Evolutionary conservation across 192 early-diverging fungal species (phyloP).

Genomic region (Coemansia sp.): DNA sequence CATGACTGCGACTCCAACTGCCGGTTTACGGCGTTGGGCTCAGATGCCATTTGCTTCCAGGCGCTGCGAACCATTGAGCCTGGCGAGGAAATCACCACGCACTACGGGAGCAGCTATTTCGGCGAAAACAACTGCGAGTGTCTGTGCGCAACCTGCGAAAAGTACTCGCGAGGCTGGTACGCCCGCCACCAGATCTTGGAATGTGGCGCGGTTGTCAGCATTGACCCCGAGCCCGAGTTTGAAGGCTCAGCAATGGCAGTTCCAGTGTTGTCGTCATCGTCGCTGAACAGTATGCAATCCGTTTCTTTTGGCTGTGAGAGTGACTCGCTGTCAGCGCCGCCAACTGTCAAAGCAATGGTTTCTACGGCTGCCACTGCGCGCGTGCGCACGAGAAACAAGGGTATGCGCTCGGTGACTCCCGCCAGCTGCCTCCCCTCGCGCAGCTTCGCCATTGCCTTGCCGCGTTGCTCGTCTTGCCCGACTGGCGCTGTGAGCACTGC

Average conservation of each 20-base stretch:
- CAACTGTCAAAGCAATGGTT: not conserved
- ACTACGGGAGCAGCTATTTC: conserved; percentile 72
- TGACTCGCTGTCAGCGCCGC: conserved; percentile 13
- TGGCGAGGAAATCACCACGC: conserved; percentile 74
- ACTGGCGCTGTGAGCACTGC: not conserved
- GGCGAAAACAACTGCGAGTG: conserved; percentile 69
- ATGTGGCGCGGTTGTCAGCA: not conserved
- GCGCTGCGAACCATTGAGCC: conserved; percentile 63
- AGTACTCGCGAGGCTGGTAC: conserved; percentile 53
- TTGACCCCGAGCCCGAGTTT: not conserved
- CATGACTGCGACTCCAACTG: conserved; percentile 75
- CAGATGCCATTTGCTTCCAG: conserved; percentile 66
- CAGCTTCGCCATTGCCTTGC: not conserved
- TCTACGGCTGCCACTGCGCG: not conserved
- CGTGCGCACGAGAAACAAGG: conserved; percentile 48
- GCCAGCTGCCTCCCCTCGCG: conserved; percentile 22
- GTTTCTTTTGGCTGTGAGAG: conserved; percentile 10
- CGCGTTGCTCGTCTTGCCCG: conserved; percentile 14
- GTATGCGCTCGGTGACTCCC: conserved; percentile 34
- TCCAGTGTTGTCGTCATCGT: conserved; percentile 8
- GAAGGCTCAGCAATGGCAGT: conserved; percentile 1
- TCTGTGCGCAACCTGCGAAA: conserved; percentile 74
- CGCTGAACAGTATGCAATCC: conserved; percentile 1
- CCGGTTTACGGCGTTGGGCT: conserved; percentile 46
- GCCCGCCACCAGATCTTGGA: conserved; percentile 3